These are phyloP conservation scores for Amphibolis antarctica DNA, from an alignment of 106 monocot species.

Conservation along the genomic window DNA sequence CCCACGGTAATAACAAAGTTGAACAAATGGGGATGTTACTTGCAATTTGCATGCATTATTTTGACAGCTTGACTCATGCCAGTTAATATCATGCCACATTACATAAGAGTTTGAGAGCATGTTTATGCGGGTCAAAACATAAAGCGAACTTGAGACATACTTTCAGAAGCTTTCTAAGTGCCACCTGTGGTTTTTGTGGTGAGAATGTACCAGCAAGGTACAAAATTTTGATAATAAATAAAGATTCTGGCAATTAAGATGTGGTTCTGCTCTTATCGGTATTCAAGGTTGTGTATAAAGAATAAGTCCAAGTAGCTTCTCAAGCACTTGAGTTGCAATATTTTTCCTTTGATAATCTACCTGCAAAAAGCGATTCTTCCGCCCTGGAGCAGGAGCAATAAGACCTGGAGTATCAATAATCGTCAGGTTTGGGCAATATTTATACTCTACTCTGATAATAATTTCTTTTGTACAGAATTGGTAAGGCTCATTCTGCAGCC, in stretches of 20 bases:
- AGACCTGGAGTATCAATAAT: slow-evolving; percentile 92
- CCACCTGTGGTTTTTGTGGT: too few relatives aligned
- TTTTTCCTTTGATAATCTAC: slow-evolving; percentile 15
- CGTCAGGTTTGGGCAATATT: slow-evolving; percentile 80
- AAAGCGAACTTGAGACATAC: too few relatives aligned
- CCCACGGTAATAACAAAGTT: too few relatives aligned
- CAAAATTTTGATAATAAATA: background rate
- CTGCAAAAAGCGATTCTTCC: slow-evolving; percentile 64
- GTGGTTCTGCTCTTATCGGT: background rate
- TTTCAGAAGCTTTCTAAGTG: too few relatives aligned
- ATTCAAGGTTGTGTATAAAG: background rate
- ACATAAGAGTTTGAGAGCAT: too few relatives aligned
- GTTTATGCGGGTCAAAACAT: too few relatives aligned
- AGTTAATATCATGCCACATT: too few relatives aligned
- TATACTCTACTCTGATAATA: slow-evolving; percentile 63
- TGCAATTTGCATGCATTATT: too few relatives aligned
- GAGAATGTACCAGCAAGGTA: too few relatives aligned
- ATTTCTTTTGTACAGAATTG: slow-evolving; percentile 82
- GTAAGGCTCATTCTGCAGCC: slow-evolving; percentile 66
- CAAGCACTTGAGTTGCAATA: background rate
- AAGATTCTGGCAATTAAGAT: too few relatives aligned
- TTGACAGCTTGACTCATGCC: too few relatives aligned
- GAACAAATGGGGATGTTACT: too few relatives aligned
- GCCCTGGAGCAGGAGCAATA: slow-evolving; percentile 74
- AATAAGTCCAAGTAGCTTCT: background rate